Evolutionary conservation across 106 monocot species (phyloP), one percentile per base, ranked within the genome.

Genomic region (Gastrodia elata): DNA sequence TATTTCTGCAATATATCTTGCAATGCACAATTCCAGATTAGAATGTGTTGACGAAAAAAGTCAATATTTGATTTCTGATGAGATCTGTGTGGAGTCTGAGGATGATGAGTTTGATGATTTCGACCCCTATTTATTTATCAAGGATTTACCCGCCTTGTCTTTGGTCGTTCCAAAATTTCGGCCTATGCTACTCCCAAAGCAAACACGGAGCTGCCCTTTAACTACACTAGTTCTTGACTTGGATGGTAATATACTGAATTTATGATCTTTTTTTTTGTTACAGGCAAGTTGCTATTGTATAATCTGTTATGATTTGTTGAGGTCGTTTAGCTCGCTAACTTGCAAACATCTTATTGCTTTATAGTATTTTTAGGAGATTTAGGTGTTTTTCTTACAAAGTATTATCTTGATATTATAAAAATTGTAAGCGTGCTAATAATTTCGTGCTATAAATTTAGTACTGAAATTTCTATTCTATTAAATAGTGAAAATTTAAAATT

Each of bases 171-270:
- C 98, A 67, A 84, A 78, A 28, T 93, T 88, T 78, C 86, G 98
- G 70, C 88, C 84, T 15, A 79, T 93, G 78, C 87, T 98, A 2
- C 83, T 98, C 10, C 98, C 98, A 0, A 98, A 91, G 71, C 88
- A 98, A 71, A 98, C 98, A 65, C 86, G 98, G 88, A 98, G 98
- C 77, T 98, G 98, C 59, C 98, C 98, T 58, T 77, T 85, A 77
- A 93, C 86, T 35, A 98, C 89, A 13, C 98, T 98, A 77, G 98
- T 98, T 78, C 68, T 98, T 46, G 98, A 98, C 83, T 82, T 98
- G 64, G 98, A 98, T 84, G 98, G 98, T 98, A 93, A 26, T 18
- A n/a, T 8, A 40, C 10, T 8, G 30, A 61, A 10, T 32, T 32
- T 13, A 13, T 32, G 61, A 61, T 61, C 5, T 32, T 27, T 6